These are phyloP conservation scores for Lathyrus sativus DNA, from an alignment of 306 rosid genomes.

Conservation along the genomic window DNA sequence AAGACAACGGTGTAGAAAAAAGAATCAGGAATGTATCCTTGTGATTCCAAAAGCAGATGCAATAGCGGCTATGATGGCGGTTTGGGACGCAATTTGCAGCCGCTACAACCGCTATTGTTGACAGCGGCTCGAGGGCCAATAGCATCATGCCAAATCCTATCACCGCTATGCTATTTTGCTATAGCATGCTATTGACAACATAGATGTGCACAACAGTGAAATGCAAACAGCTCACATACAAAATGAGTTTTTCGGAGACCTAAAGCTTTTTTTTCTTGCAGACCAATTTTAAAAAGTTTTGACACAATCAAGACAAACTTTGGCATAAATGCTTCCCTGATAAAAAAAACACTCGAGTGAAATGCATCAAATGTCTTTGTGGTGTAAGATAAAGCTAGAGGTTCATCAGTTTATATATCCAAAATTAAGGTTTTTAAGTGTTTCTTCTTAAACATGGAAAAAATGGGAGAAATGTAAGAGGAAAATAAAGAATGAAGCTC, in stretches of 20 bases:
- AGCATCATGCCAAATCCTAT: too few relatives aligned
- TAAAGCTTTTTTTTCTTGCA: not conserved
- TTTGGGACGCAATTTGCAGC: too few relatives aligned
- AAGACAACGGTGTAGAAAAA: too few relatives aligned
- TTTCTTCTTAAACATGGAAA: slow-evolving; percentile 21
- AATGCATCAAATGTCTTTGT: slow-evolving; percentile 20
- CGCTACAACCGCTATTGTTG: too few relatives aligned
- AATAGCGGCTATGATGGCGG: too few relatives aligned
- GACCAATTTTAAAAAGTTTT: slow-evolving; percentile 14
- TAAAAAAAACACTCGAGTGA: not conserved
- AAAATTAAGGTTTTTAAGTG: slow-evolving; percentile 5
- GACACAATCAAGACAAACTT: not conserved
- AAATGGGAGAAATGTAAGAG: slow-evolving; percentile 14
- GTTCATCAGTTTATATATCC: slow-evolving; percentile 1
- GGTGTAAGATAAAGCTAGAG: not conserved
- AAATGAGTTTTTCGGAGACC: not conserved
- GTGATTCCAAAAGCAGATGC: too few relatives aligned
- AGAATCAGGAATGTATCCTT: too few relatives aligned
- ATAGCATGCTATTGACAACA: too few relatives aligned
- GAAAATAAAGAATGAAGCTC: not conserved
- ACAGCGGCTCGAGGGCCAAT: too few relatives aligned
- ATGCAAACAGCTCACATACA: slow-evolving; percentile 27
- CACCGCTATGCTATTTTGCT: too few relatives aligned
- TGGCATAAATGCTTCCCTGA: slow-evolving; percentile 10
- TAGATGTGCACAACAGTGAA: slow-evolving; percentile 13